Evolutionary conservation across 371 early-diverging fungal genomes (phyloP).

Genomic region (Chytridium lagenaria): DNA sequence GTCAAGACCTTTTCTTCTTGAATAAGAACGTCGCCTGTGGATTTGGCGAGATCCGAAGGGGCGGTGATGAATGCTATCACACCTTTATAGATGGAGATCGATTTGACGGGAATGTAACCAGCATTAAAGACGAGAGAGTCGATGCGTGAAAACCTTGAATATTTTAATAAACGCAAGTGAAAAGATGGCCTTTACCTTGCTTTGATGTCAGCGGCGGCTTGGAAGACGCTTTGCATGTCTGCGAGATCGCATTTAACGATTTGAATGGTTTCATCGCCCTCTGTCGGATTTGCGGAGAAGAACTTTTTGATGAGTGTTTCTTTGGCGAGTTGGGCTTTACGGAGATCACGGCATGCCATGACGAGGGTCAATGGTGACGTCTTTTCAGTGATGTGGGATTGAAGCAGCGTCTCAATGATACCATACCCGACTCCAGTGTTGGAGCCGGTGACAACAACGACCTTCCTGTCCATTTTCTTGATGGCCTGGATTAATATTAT

Average conservation of each 20-base stretch:
- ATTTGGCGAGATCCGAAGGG: slow-evolving; percentile 66
- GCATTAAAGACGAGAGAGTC: slow-evolving; percentile 82
- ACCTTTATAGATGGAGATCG: slow-evolving; percentile 59
- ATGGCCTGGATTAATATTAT: not conserved
- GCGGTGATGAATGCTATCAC: slow-evolving; percentile 55
- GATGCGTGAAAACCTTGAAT: slow-evolving; percentile 52
- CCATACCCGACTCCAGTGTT: slow-evolving; percentile 80
- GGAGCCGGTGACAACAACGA: slow-evolving; percentile 70
- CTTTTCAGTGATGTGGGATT: not conserved
- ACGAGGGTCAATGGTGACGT: slow-evolving; percentile 57
- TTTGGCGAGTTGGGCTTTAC: slow-evolving; percentile 65
- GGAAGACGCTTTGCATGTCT: slow-evolving; percentile 7
- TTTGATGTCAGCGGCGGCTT: slow-evolving; percentile 19
- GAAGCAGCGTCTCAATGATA: slow-evolving; percentile 68
- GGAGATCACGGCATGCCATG: slow-evolving; percentile 75
- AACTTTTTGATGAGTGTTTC: slow-evolving; percentile 45
- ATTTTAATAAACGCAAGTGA: slow-evolving; percentile 6
- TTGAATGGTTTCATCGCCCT: slow-evolving; percentile 38
- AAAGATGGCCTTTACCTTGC: slow-evolving; percentile 13
- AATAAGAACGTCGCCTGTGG: slow-evolving; percentile 65
- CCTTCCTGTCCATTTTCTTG: slow-evolving; percentile 15
- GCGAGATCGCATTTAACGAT: slow-evolving; percentile 36
- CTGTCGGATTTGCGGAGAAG: slow-evolving; percentile 41
- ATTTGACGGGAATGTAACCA: slow-evolving; percentile 69
- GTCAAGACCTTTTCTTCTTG: slow-evolving; percentile 63